Conservation (phyloP, 2,329 filamentous ascomycete species). For the Alternaria ventricosa region DNA sequence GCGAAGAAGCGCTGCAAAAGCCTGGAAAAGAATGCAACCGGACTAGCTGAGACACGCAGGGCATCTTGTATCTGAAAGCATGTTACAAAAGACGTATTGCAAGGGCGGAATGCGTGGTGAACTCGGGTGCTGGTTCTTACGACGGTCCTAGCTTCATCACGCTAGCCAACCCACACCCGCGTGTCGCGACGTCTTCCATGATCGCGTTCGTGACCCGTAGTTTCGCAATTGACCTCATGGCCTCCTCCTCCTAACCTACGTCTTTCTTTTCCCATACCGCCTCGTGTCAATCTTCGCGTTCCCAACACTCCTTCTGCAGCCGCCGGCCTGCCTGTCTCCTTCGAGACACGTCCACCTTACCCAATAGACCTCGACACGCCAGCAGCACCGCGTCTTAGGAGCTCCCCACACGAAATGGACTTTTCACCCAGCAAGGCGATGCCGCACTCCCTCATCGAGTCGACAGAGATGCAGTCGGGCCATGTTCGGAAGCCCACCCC, state of each 20-base stretch:
- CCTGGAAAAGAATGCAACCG: background rate
- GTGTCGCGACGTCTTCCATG: conserved; percentile 15
- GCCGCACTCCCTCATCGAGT: conserved; percentile 36
- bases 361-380: conserved; percentile 36
- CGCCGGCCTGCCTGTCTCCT: conserved; percentile 30
- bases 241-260: conserved; percentile 39
- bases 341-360: conserved; percentile 33
- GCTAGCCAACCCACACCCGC: conserved; percentile 23
- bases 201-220: conserved; percentile 36
- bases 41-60: conserved; percentile 3
- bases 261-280: conserved; percentile 16
- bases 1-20: background rate
- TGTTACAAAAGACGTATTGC: conserved; percentile 10
- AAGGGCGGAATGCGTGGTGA: conserved; percentile 25
- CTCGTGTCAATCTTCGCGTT: conserved; percentile 23
- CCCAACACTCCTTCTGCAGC: conserved; percentile 24
- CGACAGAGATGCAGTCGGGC: conserved; percentile 34
- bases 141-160: conserved; percentile 32
- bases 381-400: conserved; percentile 35
- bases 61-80: background rate
- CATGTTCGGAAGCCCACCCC: conserved; percentile 62
- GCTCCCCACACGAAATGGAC: conserved; percentile 40
- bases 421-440: conserved; percentile 34
- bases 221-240: conserved; percentile 45
- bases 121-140: conserved; percentile 24